A percentile compares a stretch with the other conserved stretches of the same genome.
Conservation (phyloP, 768 basidiomycete genomes). For the Rhodotorula toruloides region DNA sequence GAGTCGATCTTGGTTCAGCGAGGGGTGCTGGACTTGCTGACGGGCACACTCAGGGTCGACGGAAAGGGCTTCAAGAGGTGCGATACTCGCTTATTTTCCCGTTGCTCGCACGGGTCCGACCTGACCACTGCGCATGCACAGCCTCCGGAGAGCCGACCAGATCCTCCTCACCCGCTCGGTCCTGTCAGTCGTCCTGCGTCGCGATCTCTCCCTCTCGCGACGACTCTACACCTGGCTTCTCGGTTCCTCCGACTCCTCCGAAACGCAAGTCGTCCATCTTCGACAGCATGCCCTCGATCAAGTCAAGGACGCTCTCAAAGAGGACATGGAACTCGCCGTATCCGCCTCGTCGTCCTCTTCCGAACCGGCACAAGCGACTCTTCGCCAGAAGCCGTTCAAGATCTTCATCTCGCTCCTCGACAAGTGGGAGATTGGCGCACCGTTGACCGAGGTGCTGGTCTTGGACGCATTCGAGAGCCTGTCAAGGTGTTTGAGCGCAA, state of each 20-base stretch:
- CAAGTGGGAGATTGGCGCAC: slow-evolving; percentile 90
- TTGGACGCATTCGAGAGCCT: slow-evolving; percentile 75
- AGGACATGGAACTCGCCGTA: too few relatives aligned
- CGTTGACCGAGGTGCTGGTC: slow-evolving; percentile 69
- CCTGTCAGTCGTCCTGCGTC: slow-evolving; percentile 77
- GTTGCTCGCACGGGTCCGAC: neutral
- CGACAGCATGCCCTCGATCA: slow-evolving; percentile 66
- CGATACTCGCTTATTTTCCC: neutral
- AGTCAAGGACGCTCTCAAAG: slow-evolving; percentile 65
- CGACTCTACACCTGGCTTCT: slow-evolving; percentile 89
- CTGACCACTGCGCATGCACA: neutral
- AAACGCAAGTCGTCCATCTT: slow-evolving; percentile 69
- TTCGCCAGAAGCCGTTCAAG: slow-evolving; percentile 68
- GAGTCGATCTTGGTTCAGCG: slow-evolving; percentile 85
- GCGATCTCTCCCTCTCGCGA: slow-evolving; percentile 87
- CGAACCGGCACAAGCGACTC: slow-evolving; percentile 51
- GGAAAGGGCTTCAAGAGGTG: slow-evolving; percentile 61
- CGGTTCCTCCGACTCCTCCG: slow-evolving; percentile 68
- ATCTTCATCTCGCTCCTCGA: slow-evolving; percentile 91
- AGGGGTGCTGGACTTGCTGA: slow-evolving; percentile 74
- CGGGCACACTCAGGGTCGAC: slow-evolving; percentile 69
- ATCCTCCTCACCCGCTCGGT: slow-evolving; percentile 80
- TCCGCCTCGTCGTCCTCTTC: neutral
- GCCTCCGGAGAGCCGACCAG: slow-evolving; percentile 63
- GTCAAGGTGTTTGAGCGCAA: slow-evolving; percentile 53